Base-by-base conservation (phyloP, 1,284 basidiomycete species). In the Sphaerobolus stellatus region DNA sequence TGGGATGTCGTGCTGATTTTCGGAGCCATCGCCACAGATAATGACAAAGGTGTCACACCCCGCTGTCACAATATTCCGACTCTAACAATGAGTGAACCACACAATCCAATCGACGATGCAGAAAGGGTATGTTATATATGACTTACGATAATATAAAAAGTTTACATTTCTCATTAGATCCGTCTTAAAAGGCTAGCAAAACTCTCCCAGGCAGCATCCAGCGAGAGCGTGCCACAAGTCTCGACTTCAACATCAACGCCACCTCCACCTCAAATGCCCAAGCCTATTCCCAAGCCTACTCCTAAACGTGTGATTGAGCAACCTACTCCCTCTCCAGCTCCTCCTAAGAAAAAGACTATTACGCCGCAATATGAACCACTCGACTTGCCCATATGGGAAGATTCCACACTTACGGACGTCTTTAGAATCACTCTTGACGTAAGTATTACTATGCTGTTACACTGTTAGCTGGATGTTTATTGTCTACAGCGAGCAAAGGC, bases 121-220 rank as follows among this genome's bases (percentile, higher is more conserved):
- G 89, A 91, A 64, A 79, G 85, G 49, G 89, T 91, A 77, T 56
- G 72, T 69, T 56, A 44, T 6, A 33, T 11, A 7, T 18, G 55
- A 54, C 56, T 52, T 29, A 52, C 47, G 16, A 20, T 55, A 47
- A 58, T 40, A 30, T 49, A 28, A 50, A 47, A 58, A 24, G 41
- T 40, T 13, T 27, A 38, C 20, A 40, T 27, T 60, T 41, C 14
- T 50, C 14, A 28, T 8, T 67, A 95, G 92, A 93, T 95, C 66
- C 90, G 92, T 61, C 72, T 91, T 68, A 94, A 94, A 72, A 83
- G 92, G 56, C 78, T 95, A 38, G 92, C 88, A 43, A 89, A 88
- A 66, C 76, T 94, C 25, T 86, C 89, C 64, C 71, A 68, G 44
- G 60, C 72, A 30, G 62, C 71, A 49, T 66, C 76, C 68, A 64